These are phyloP conservation scores for Pestalotiopsis sp. DNA, from an alignment of 2,329 filamentous ascomycete genomes.

Conservation along the genomic window DNA sequence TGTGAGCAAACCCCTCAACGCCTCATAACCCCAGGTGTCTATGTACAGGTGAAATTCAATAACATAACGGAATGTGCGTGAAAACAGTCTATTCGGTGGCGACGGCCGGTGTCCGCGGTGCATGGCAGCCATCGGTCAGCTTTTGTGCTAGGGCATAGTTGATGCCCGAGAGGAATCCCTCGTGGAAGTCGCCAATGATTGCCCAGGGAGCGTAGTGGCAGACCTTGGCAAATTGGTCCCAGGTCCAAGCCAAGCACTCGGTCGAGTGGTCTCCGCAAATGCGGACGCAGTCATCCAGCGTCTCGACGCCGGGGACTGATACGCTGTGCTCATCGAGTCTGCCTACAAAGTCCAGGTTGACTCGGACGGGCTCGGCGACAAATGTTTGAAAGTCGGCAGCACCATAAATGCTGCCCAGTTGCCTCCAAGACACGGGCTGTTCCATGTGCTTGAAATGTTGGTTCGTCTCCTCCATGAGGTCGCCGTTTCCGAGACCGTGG, in stretches of 20 bases:
- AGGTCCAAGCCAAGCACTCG: slow-evolving; percentile 56
- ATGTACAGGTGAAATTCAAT: slow-evolving; percentile 2
- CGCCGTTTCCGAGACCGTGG: slow-evolving; percentile 48
- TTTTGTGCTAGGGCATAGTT: slow-evolving; percentile 34
- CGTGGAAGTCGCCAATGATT: slow-evolving; percentile 42
- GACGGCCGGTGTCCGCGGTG: slow-evolving; percentile 16
- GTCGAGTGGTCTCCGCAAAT: slow-evolving; percentile 42
- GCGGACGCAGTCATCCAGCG: slow-evolving; percentile 44
- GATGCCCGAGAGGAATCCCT: slow-evolving; percentile 40
- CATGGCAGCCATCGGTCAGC: slow-evolving; percentile 27
- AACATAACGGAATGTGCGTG: neutral
- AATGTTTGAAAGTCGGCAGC: slow-evolving; percentile 41
- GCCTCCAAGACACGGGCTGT: slow-evolving; percentile 50
- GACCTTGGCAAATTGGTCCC: slow-evolving; percentile 39
- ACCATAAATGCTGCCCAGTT: slow-evolving; percentile 53
- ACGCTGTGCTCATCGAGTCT: slow-evolving; percentile 45
- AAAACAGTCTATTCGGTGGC: slow-evolving; percentile 6
- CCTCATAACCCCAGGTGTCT: slow-evolving; percentile 4
- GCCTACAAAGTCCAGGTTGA: slow-evolving; percentile 54
- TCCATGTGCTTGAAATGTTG: slow-evolving; percentile 39
- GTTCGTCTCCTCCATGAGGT: slow-evolving; percentile 49
- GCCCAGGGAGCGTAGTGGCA: slow-evolving; percentile 55
- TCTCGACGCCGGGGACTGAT: slow-evolving; percentile 38
- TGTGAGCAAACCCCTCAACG: neutral
- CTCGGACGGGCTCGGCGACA: slow-evolving; percentile 36